Base-by-base conservation (phyloP, 768 basidiomycete species). In the Pleurotus tuber-regium region DNA sequence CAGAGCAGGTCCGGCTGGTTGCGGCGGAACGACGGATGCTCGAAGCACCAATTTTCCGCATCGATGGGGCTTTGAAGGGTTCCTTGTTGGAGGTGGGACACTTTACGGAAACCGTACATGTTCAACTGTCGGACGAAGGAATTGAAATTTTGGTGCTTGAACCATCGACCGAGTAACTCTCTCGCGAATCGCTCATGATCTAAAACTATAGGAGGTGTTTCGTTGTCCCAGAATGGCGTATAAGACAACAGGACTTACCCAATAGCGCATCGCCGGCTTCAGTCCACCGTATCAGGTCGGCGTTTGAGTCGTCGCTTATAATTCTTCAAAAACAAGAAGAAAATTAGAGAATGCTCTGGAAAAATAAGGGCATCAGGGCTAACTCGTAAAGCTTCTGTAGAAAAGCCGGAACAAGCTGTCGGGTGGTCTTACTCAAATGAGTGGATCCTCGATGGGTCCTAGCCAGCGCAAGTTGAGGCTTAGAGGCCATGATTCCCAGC, bases 91-190 rank as follows among this genome's bases (percentile, higher is more conserved):
- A 97, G 82, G 63, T 98, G 93, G 0, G 93, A 94, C 38, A 97
- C 90, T 72, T 89, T 88, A 77, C 90, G 89, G 66, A 93, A 93
- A 44, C 90, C 90, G 67, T 94, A 96, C 89, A 93, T 93, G 75
- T 94, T 96, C 59, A 94, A 76, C 63, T 96, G 92, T 11, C 92
- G 80, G n/a, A 94, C 92, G 60, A 96, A 96, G 26, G 87, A 89
- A 51, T 83, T 80, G 70, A 96, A 98, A 65, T 95, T 96, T 54
- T 87, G 84, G 70, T 98, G 96, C 66, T 98, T 98, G 83, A 97
- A 98, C 84, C 88, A 98, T 38, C 85, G 81, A 4, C 91, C 91
- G 5, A 98, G 81, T 24, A 96, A 81, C 66, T 95, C 88, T 35
- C 82, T 83, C 2, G 91, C 88, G 64, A 98, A 90, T 25, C 84